Percentiles rank a stretch among this genome's conserved stretches.
Conservation (phyloP, 352 stramenopile genomes). For the Blastocystis sp. region DNA sequence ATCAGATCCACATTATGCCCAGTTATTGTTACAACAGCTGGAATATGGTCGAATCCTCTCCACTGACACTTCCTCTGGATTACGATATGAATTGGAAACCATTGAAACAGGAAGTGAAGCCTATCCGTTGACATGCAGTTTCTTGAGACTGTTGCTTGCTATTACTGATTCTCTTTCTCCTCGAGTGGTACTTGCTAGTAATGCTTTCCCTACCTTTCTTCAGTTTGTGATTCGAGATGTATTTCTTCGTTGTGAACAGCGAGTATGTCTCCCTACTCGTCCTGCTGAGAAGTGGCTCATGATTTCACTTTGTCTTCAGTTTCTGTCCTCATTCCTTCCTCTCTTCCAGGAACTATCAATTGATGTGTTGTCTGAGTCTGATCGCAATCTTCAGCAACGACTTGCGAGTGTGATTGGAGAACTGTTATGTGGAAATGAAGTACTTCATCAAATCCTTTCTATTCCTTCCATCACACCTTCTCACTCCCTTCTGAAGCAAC, state of each 20-base stretch:
- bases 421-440: neutral
- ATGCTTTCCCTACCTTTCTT: neutral
- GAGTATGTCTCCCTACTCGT: neutral
- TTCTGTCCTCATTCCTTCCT: neutral
- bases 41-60: conserved; percentile 21
- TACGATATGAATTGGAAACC: conserved; percentile 27
- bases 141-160: neutral
- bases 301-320: neutral
- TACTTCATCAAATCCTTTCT: neutral
- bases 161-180: neutral
- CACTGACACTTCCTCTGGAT: neutral
- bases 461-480: neutral
- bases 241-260: neutral
- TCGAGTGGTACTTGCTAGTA: neutral
- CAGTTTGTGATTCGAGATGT: neutral
- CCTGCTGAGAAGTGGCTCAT: conserved; percentile 6
- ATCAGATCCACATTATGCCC: neutral
- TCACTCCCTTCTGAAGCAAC: neutral
- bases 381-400: neutral
- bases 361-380: neutral
- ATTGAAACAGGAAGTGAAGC: neutral
- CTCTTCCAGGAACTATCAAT: neutral
- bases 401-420: neutral
- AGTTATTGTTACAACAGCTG: conserved; percentile 22
- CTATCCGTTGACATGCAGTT: conserved; percentile 19